Conservation (phyloP, 208 protist genomes). For the Trypanosoma mega region DNA sequence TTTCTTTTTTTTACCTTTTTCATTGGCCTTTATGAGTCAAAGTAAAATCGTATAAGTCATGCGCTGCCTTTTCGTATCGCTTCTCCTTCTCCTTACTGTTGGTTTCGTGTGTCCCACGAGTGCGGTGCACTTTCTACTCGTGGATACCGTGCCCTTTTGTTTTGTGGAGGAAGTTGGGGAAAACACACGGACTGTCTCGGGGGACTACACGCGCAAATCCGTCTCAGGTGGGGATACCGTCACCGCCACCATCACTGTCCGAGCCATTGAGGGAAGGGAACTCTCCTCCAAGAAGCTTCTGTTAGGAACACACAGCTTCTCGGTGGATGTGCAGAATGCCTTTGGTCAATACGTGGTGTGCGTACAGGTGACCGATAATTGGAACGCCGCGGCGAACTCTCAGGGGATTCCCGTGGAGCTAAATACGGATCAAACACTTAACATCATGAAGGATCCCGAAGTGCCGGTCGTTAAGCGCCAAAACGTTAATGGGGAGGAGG, state of each 20-base stretch:
- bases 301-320: conserved; percentile 26
- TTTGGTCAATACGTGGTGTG: conserved; percentile 30
- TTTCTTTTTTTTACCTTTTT: no score
- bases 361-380: conserved; percentile 10
- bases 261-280: background rate
- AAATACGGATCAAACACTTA: conserved; percentile 26
- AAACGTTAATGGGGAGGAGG: conserved; percentile 53
- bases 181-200: conserved; percentile 32
- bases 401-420: conserved; percentile 22
- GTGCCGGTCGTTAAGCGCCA: conserved; percentile 27
- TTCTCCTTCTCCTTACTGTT: conserved; percentile 2
- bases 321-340: background rate
- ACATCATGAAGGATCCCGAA: background rate
- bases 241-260: conserved; percentile 3
- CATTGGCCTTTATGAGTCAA: no score
- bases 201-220: conserved; percentile 40
- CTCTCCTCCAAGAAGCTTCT: conserved; percentile 4
- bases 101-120: background rate
- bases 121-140: conserved; percentile 46
- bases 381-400: conserved; percentile 1
- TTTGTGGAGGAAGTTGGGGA: conserved; percentile 57
- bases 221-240: background rate
- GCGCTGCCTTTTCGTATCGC: no score
- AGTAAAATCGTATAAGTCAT: no score
- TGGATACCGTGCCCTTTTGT: conserved; percentile 42